Conservation (phyloP, 2,329 filamentous ascomycete genomes). For the Cercospora sp. region DNA sequence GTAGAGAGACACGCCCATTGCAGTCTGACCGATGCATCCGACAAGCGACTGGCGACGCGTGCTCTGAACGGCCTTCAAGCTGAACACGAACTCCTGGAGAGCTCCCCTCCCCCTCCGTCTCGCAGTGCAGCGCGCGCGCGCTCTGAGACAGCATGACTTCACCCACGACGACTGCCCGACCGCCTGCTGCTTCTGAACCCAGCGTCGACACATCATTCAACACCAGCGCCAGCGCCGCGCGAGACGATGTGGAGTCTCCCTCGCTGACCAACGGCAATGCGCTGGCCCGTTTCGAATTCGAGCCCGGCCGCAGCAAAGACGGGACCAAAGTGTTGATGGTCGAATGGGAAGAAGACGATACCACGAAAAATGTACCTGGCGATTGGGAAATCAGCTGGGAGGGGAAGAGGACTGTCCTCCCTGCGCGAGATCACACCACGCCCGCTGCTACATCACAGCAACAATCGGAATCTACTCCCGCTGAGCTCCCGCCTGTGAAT, state of each 20-base stretch:
- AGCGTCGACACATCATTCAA: constrained; percentile 43
- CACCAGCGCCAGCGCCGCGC: constrained; percentile 17
- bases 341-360: constrained; percentile 73
- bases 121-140: not conserved
- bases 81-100: not conserved
- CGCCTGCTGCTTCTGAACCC: constrained; percentile 42
- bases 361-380: constrained; percentile 48
- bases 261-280: constrained; percentile 56
- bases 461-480: constrained; percentile 16
- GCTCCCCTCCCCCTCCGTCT: not conserved
- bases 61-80: not conserved
- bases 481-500: constrained; percentile 45
- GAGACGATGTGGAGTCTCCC: constrained; percentile 44
- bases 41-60: not conserved
- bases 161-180: constrained; percentile 8
- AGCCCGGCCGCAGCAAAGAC: constrained; percentile 67
- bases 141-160: not conserved
- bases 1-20: not conserved
- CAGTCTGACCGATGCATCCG: not conserved
- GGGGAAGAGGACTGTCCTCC: constrained; percentile 69
- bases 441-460: constrained; percentile 18
- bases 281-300: constrained; percentile 85
- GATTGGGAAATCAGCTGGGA: constrained; percentile 83
- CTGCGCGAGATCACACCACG: constrained; percentile 57
- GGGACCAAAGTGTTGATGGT: constrained; percentile 93